Evolutionary conservation across 2,329 filamentous ascomycete species (phyloP).

Genomic region (Cladosporium sp.): DNA sequence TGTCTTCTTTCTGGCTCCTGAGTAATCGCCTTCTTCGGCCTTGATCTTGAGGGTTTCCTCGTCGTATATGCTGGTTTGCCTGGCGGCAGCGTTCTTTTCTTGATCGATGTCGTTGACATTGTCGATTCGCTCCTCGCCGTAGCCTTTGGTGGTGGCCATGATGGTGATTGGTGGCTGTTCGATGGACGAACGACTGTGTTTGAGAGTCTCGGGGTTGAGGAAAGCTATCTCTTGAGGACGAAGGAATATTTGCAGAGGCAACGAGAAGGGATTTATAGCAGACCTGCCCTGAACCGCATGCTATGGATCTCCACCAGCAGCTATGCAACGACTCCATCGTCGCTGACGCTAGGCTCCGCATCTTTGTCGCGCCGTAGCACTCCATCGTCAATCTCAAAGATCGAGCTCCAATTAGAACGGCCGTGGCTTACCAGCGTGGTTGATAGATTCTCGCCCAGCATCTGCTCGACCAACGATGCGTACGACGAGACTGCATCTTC

Average conservation of each 20-base stretch:
- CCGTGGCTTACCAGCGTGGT: conserved; percentile 5
- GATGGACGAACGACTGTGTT: background rate
- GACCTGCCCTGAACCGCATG: background rate
- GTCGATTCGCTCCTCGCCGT: conserved; percentile 4
- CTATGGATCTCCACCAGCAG: background rate
- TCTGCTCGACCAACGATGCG: background rate
- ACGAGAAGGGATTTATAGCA: conserved; percentile 9
- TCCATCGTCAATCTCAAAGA: background rate
- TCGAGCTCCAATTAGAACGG: background rate
- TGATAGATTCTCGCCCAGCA: conserved; percentile 9
- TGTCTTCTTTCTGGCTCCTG: conserved; percentile 30
- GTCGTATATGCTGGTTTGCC: conserved; percentile 10
- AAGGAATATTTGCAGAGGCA: background rate
- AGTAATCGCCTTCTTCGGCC: conserved; percentile 23
- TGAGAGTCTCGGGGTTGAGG: background rate
- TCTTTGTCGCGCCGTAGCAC: conserved; percentile 7
- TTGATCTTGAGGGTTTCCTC: conserved; percentile 11
- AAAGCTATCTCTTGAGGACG: conserved; percentile 2
- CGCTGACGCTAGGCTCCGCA: conserved; percentile 8
- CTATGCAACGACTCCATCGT: background rate
- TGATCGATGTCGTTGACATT: background rate
- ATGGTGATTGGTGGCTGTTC: background rate
- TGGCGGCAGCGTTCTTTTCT: conserved; percentile 3
- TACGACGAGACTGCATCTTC: background rate
- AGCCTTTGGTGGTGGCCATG: conserved; percentile 6